These are phyloP conservation scores for Simplicillium aogashimaense DNA, from an alignment of 2,329 filamentous ascomycete species.

Conservation along the genomic window DNA sequence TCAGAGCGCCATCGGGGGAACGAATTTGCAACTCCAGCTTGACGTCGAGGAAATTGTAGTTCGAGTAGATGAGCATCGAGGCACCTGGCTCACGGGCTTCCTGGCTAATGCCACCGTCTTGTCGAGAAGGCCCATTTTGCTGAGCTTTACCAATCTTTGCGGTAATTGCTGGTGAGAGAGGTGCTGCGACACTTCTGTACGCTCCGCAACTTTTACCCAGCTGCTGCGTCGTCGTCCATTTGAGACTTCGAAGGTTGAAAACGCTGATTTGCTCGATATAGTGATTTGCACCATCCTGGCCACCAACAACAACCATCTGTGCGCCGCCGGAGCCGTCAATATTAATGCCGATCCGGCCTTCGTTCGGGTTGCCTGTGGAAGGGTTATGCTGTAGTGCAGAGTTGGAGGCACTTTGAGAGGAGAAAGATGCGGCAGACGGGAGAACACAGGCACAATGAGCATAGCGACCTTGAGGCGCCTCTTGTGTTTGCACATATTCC, in stretches of 20 bases:
- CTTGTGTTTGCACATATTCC: constrained; percentile 72
- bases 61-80: constrained; percentile 94
- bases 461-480: constrained; percentile 86
- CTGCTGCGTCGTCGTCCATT: constrained; percentile 85
- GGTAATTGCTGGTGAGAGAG: constrained; percentile 58
- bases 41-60: constrained; percentile 97
- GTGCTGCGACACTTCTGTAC: constrained; percentile 89
- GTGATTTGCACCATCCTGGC: constrained; percentile 94
- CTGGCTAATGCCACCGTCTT: constrained; percentile 38
- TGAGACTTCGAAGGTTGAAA: constrained; percentile 89
- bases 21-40: constrained; percentile 90
- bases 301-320: constrained; percentile 95
- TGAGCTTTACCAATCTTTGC: constrained; percentile 56
- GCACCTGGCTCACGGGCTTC: constrained; percentile 47
- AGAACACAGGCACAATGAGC: constrained; percentile 92
- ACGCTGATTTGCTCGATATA: constrained; percentile 99
- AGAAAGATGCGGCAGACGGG: constrained; percentile 78
- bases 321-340: constrained; percentile 87
- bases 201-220: constrained; percentile 91
- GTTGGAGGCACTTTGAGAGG: constrained; percentile 71
- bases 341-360: constrained; percentile 77
- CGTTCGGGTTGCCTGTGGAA: constrained; percentile 70
- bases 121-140: constrained; percentile 25
- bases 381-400: constrained; percentile 88
- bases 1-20: constrained; percentile 69